These are phyloP conservation scores for Citrus trifoliata DNA, from an alignment of 345 rosid species.

Conservation along the genomic window DNA sequence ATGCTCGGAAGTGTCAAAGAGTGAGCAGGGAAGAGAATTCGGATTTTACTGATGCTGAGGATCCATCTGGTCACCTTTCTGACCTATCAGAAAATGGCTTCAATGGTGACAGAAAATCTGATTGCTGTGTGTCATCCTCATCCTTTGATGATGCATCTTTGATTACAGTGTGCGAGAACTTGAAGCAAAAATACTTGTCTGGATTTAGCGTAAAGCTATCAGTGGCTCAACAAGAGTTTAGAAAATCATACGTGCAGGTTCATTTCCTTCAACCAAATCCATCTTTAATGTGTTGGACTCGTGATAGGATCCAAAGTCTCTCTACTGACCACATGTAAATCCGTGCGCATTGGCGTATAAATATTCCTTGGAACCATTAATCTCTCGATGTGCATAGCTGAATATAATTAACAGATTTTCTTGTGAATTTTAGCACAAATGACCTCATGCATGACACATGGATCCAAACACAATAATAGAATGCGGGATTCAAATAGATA, in stretches of 20 bases:
- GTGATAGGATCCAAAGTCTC: background rate
- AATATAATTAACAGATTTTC: background rate
- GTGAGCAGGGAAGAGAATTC: slow-evolving; percentile 26
- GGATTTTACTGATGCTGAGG: slow-evolving; percentile 25
- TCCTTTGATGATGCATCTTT: slow-evolving; percentile 33
- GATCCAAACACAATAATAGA: background rate
- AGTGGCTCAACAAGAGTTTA: slow-evolving; percentile 71
- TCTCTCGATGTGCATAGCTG: no score
- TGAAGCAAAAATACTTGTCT: slow-evolving; percentile 75
- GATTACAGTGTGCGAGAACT: slow-evolving; percentile 47
- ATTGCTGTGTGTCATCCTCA: slow-evolving; percentile 24
- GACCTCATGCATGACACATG: background rate
- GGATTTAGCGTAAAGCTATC: slow-evolving; percentile 59
- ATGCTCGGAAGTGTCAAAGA: slow-evolving; percentile 49
- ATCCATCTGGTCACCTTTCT: slow-evolving; percentile 17
- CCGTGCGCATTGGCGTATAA: background rate
- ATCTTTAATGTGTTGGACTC: background rate
- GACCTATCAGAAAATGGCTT: slow-evolving; percentile 24
- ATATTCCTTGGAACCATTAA: background rate
- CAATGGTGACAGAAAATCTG: slow-evolving; percentile 28
- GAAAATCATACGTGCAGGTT: slow-evolving; percentile 69
- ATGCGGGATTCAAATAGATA: background rate
- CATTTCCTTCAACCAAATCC: background rate
- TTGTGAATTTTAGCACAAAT: background rate
- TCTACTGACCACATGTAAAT: background rate